Evolutionary conservation across 352 stramenopile genomes (phyloP).

Genomic region (Blastocystis sp.): DNA sequence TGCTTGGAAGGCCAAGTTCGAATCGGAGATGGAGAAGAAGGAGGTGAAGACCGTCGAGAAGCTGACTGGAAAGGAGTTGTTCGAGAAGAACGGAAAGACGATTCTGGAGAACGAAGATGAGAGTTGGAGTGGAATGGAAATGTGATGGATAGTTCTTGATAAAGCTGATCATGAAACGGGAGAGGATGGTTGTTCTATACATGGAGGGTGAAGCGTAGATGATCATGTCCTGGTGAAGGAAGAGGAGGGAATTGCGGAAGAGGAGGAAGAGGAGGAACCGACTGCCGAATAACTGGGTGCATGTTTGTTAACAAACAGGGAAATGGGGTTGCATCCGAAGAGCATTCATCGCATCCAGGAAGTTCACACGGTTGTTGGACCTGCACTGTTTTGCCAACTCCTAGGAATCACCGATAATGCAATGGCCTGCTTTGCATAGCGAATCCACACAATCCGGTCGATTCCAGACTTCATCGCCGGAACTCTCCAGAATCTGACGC

Average conservation of each 20-base stretch:
- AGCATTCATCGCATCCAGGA: conserved; percentile 4
- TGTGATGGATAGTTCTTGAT: conserved; percentile 60
- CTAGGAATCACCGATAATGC: background rate
- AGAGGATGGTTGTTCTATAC: background rate
- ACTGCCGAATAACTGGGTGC: background rate
- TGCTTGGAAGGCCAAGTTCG: conserved; percentile 40
- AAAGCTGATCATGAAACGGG: conserved; percentile 41
- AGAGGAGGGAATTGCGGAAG: conserved; percentile 13
- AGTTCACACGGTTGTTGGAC: conserved; percentile 1
- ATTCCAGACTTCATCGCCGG: conserved; percentile 7
- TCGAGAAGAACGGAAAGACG: conserved; percentile 40
- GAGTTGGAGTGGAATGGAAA: background rate
- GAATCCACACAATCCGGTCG: background rate
- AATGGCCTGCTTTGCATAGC: conserved; percentile 10
- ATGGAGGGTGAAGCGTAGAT: conserved; percentile 9
- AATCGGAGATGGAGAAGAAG: conserved; percentile 39
- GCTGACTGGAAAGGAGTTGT: conserved; percentile 34
- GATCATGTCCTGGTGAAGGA: conserved; percentile 49
- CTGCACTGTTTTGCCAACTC: conserved; percentile 34
- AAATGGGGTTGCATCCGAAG: background rate
- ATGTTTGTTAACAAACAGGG: conserved; percentile 9
- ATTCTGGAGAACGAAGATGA: conserved; percentile 67
- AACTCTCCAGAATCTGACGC: conserved; percentile 4
- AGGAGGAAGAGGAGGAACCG: conserved; percentile 10
- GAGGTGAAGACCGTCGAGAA: background rate